Evolutionary conservation across 2,329 filamentous ascomycete species (phyloP).

Genomic region (Aphanoascus verrucosus): DNA sequence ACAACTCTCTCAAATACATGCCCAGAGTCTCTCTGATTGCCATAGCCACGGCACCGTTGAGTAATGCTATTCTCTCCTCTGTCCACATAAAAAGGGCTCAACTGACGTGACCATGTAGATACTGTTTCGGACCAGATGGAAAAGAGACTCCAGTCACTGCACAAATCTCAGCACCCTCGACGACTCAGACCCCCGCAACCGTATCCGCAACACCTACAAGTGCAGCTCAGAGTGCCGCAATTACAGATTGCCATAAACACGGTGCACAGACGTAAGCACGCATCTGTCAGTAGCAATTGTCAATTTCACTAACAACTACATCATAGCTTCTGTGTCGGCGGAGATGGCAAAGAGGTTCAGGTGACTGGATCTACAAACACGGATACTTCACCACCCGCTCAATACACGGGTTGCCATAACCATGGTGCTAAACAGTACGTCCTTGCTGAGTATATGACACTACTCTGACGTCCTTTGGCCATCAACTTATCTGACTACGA

Average conservation of each 20-base stretch:
- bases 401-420: slow-evolving; percentile 55
- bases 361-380: slow-evolving; percentile 40
- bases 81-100: not conserved
- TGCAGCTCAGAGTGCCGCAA: slow-evolving; percentile 34
- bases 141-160: slow-evolving; percentile 21
- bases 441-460: not conserved
- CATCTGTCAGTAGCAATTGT: not conserved
- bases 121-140: slow-evolving; percentile 24
- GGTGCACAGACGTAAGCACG: slow-evolving; percentile 32
- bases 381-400: slow-evolving; percentile 46
- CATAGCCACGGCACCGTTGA: slow-evolving; percentile 25
- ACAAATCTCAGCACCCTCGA: slow-evolving; percentile 17
- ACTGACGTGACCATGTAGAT: slow-evolving; percentile 12
- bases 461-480: not conserved
- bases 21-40: slow-evolving; percentile 23
- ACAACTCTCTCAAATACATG: not conserved
- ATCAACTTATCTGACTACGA: not conserved
- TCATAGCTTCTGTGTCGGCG: slow-evolving; percentile 28
- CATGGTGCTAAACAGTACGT: slow-evolving; percentile 49
- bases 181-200: slow-evolving; percentile 16
- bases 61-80: slow-evolving; percentile 14
- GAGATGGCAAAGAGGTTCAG: slow-evolving; percentile 29
- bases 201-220: slow-evolving; percentile 23
- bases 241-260: slow-evolving; percentile 46
- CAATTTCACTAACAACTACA: slow-evolving; percentile 3